Conservation (phyloP, 352 stramenopile genomes). For the Nothophytophthora sp. region DNA sequence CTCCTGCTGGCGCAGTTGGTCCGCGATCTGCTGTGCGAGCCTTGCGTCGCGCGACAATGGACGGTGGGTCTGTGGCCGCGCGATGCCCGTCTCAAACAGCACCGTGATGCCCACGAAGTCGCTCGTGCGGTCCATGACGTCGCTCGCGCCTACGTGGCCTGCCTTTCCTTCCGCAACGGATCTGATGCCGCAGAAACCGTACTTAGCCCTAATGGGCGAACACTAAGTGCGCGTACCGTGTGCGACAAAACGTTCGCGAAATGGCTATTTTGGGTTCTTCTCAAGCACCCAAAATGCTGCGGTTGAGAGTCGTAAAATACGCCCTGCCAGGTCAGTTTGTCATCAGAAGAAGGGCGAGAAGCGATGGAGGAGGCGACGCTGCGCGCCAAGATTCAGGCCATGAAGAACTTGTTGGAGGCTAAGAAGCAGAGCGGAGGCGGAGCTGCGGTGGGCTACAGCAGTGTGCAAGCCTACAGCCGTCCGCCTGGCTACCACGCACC, state of each 20-base stretch:
- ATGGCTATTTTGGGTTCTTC: too few species aligned
- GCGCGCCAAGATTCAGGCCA: slow-evolving; percentile 82
- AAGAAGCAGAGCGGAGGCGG: slow-evolving; percentile 21
- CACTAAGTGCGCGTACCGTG: too few species aligned
- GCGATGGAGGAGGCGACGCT: slow-evolving; percentile 73
- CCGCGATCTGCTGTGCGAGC: slow-evolving; percentile 76
- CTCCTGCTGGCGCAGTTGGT: slow-evolving; percentile 82
- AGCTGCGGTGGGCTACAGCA: neutral
- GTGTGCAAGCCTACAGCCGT: neutral
- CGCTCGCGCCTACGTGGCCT: neutral
- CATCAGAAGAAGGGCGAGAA: slow-evolving; percentile 2
- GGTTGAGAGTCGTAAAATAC: slow-evolving; percentile 15
- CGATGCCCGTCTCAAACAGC: slow-evolving; percentile 73
- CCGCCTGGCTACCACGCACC: slow-evolving; percentile 1
- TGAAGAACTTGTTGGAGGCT: slow-evolving; percentile 76
- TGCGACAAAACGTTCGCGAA: too few species aligned
- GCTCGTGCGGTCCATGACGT: slow-evolving; percentile 69
- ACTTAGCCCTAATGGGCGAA: neutral
- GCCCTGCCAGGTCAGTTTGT: neutral
- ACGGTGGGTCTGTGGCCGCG: slow-evolving; percentile 46
- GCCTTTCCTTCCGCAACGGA: neutral
- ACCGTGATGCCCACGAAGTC: slow-evolving; percentile 87
- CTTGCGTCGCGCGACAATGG: slow-evolving; percentile 75
- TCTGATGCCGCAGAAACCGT: too few species aligned
- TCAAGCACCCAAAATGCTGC: slow-evolving; percentile 1